phyloP scores from a whole-genome alignment of 2,329 filamentous ascomycete genomes.

The Penicillium griseofulvum region DNA sequence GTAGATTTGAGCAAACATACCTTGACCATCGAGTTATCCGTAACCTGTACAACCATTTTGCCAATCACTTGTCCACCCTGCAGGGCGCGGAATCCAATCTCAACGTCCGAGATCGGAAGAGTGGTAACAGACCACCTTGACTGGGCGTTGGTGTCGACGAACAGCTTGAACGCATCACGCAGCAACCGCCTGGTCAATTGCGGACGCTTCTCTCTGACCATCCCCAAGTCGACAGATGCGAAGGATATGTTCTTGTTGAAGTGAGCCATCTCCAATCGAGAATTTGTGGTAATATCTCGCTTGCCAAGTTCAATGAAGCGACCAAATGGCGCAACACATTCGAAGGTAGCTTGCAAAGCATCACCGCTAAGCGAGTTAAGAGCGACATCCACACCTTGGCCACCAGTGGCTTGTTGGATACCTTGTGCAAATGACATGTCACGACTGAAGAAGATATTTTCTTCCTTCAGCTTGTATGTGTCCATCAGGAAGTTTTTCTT shows the following conservation, averaged over 20 bases:
- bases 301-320: slow-evolving; percentile 39
- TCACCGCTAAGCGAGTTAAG: slow-evolving; percentile 31
- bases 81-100: slow-evolving; percentile 25
- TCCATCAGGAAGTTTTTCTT: slow-evolving; percentile 25
- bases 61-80: slow-evolving; percentile 26
- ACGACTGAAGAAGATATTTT: slow-evolving; percentile 21
- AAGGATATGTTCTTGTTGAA: slow-evolving; percentile 49
- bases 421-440: slow-evolving; percentile 22
- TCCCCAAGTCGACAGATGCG: slow-evolving; percentile 42
- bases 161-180: slow-evolving; percentile 23
- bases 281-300: slow-evolving; percentile 34
- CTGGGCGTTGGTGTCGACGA: slow-evolving; percentile 12
- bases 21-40: slow-evolving; percentile 23
- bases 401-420: slow-evolving; percentile 27
- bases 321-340: slow-evolving; percentile 31
- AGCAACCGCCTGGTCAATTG: slow-evolving; percentile 22
- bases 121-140: slow-evolving; percentile 19
- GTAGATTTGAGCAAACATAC: slow-evolving; percentile 2
- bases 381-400: slow-evolving; percentile 30
- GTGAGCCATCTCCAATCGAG: slow-evolving; percentile 45
- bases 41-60: slow-evolving; percentile 24
- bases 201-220: slow-evolving; percentile 24
- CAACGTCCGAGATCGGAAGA: slow-evolving; percentile 22
- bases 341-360: slow-evolving; percentile 26
- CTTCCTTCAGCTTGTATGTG: slow-evolving; percentile 12